Evolutionary conservation across 306 rosid genomes (phyloP).

Genomic region (Rosa persica): DNA sequence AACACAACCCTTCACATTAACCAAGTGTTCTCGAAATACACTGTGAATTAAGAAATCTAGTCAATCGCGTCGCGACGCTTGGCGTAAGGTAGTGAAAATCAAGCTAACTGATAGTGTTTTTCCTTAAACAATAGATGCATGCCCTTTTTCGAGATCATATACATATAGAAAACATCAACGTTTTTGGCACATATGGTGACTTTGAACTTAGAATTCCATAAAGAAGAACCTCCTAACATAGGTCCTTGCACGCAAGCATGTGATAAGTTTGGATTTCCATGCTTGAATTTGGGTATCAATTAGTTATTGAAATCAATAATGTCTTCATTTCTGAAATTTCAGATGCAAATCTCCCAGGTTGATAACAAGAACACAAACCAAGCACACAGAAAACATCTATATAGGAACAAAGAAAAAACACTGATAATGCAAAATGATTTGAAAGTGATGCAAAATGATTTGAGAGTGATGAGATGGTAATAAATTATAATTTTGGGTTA

Average conservation of each 20-base stretch:
- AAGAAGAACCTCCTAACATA: slow-evolving; percentile 2
- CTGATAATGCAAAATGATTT: neutral
- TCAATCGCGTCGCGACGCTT: neutral
- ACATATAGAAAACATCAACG: slow-evolving; percentile 9
- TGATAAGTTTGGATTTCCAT: slow-evolving; percentile 14
- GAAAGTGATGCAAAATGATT: neutral
- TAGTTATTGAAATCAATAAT: neutral
- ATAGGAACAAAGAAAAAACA: neutral
- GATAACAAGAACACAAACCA: neutral
- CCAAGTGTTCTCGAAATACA: slow-evolving; percentile 20
- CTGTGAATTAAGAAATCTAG: neutral
- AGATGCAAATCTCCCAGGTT: neutral
- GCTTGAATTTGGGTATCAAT: neutral
- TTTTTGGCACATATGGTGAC: slow-evolving; percentile 10
- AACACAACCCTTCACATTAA: slow-evolving; percentile 13
- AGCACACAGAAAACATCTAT: neutral
- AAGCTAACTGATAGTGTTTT: neutral
- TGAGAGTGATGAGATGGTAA: neutral
- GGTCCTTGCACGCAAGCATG: slow-evolving; percentile 20
- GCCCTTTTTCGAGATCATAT: slow-evolving; percentile 4
- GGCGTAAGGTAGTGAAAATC: neutral
- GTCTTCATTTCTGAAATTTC: neutral
- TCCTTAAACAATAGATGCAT: slow-evolving; percentile 2
- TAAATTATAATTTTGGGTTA: neutral
- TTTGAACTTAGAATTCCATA: neutral